A percentile compares a stretch with the other conserved stretches of the same genome.
These are phyloP conservation scores for Naganishia sp. DNA, from an alignment of 1,284 basidiomycete genomes.

Conservation along the genomic window DNA sequence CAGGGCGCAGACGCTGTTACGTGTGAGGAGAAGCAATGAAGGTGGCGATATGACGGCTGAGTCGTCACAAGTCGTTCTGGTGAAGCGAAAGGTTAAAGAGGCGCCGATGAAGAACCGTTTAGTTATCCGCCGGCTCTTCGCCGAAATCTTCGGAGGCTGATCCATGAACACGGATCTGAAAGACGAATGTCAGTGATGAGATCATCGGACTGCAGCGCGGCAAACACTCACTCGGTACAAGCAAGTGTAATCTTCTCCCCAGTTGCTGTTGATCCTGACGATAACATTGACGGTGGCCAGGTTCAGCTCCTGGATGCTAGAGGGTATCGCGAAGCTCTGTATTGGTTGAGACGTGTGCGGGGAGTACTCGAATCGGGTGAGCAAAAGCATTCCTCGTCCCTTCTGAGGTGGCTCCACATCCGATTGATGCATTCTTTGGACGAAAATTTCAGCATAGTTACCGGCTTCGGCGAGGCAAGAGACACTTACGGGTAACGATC, in stretches of 20 bases:
- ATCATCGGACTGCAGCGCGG: no score
- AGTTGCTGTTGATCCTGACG: slow-evolving; percentile 77
- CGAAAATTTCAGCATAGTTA: neutral
- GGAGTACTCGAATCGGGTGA: slow-evolving; percentile 81
- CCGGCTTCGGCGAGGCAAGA: neutral
- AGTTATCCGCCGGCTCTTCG: neutral
- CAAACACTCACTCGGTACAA: slow-evolving; percentile 70
- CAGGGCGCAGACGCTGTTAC: no score
- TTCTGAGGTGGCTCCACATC: slow-evolving; percentile 59
- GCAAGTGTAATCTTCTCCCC: slow-evolving; percentile 86
- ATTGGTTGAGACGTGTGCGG: slow-evolving; percentile 66
- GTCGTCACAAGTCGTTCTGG: no score
- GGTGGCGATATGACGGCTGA: no score
- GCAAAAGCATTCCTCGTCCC: slow-evolving; percentile 62
- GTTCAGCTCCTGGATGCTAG: slow-evolving; percentile 66
- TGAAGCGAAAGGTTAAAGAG: no score
- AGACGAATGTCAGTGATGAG: neutral
- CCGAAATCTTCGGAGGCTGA: slow-evolving; percentile 28
- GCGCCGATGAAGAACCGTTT: no score
- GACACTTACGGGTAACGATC: slow-evolving; percentile 18
- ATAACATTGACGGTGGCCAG: slow-evolving; percentile 80
- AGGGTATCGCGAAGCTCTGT: slow-evolving; percentile 79
- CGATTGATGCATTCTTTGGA: slow-evolving; percentile 36
- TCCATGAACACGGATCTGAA: slow-evolving; percentile 40
- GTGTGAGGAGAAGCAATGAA: no score